Percentiles rank a stretch among this genome's conserved stretches.
phyloP scores from a whole-genome alignment of 805 yeast species.

The Cyberlindnera petersonii region DNA sequence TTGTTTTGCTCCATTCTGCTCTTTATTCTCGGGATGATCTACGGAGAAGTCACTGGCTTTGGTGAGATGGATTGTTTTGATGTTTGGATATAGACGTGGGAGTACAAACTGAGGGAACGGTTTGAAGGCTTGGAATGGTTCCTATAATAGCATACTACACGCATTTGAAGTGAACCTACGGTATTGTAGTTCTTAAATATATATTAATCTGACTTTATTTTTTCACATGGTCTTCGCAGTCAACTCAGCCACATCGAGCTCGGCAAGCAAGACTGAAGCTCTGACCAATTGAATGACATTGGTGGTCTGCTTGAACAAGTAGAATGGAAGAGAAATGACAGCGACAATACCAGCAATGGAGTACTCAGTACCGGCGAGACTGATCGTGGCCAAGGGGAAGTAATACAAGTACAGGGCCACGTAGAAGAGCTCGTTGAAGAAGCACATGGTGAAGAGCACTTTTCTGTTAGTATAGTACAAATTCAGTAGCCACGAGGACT shows the following conservation, averaged over 20 bases:
- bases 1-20: not conserved
- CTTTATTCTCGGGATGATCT: not conserved
- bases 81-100: too few relatives aligned
- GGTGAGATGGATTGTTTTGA: not conserved
- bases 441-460: slow-evolving; percentile 85
- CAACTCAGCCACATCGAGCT: slow-evolving; percentile 49
- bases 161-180: too few relatives aligned
- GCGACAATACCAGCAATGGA: slow-evolving; percentile 60
- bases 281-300: slow-evolving; percentile 83
- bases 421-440: slow-evolving; percentile 89
- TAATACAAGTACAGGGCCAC: slow-evolving; percentile 80
- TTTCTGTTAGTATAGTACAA: slow-evolving; percentile 83
- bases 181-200: not conserved
- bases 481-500: slow-evolving; percentile 66
- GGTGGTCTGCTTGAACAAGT: slow-evolving; percentile 86
- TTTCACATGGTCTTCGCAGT: slow-evolving; percentile 21
- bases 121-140: too few relatives aligned
- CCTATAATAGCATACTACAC: too few relatives aligned
- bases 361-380: slow-evolving; percentile 33
- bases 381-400: slow-evolving; percentile 38
- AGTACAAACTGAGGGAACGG: too few relatives aligned
- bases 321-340: slow-evolving; percentile 71
- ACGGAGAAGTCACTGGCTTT: not conserved
- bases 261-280: slow-evolving; percentile 81
- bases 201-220: not conserved